phyloP scores from a whole-genome alignment of 1,139 yeast genomes.

The Scheffersomyces stambukii region DNA sequence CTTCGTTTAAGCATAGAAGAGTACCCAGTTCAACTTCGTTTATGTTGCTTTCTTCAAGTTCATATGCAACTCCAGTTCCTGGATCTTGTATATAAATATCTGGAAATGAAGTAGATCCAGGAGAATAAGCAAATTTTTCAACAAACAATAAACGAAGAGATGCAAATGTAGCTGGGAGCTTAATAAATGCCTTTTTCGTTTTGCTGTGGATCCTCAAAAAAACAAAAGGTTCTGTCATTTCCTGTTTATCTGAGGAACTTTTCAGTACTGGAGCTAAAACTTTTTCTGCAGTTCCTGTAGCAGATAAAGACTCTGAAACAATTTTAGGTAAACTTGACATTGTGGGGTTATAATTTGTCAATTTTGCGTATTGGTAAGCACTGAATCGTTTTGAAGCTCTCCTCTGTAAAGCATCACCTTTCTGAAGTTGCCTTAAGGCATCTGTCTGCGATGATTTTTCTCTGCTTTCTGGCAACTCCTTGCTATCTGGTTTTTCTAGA shows the following conservation, averaged over 20 bases:
- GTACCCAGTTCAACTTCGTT: constrained; percentile 59
- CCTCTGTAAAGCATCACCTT: constrained; percentile 77
- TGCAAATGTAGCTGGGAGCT: constrained; percentile 55
- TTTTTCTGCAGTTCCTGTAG: neutral
- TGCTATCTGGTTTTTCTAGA: too few species aligned
- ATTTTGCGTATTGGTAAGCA: constrained; percentile 86
- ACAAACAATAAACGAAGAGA: constrained; percentile 71
- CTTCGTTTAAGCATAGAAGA: constrained; percentile 52
- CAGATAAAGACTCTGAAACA: constrained; percentile 6
- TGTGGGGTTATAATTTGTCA: constrained; percentile 48
- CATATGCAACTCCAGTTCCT: constrained; percentile 59
- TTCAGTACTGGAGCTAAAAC: neutral
- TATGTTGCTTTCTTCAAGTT: constrained; percentile 65
- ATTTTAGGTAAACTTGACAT: constrained; percentile 15
- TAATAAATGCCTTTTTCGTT: constrained; percentile 24
- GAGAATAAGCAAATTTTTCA: constrained; percentile 82
- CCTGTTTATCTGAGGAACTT: neutral
- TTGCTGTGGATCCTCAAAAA: constrained; percentile 27
- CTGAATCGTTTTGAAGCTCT: constrained; percentile 91
- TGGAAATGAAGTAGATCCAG: constrained; percentile 69
- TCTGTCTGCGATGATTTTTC: too few species aligned
- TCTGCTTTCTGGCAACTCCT: too few species aligned
- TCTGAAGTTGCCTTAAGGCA: constrained; percentile 73
- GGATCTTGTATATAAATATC: constrained; percentile 74
- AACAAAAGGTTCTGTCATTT: constrained; percentile 15